These are phyloP conservation scores for Ulvella scutata DNA, from an alignment of 139 green algal genomes.

Conservation along the genomic window DNA sequence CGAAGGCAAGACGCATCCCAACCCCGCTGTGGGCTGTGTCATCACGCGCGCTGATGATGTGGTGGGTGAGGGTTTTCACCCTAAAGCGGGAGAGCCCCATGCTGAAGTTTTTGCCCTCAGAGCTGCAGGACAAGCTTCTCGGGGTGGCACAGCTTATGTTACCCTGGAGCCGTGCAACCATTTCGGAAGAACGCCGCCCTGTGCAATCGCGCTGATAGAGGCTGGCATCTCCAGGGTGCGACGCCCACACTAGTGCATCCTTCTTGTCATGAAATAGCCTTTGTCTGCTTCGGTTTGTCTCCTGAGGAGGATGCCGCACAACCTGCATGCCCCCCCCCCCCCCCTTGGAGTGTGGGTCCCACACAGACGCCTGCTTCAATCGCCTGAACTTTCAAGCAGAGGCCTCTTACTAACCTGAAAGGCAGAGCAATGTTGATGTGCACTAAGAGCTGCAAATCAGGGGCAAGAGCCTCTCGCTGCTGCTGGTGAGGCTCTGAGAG, in stretches of 20 bases:
- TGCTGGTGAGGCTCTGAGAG: neutral
- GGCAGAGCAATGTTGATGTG: neutral
- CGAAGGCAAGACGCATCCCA: slow-evolving; percentile 74
- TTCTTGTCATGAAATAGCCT: too few relatives aligned
- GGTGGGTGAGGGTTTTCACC: slow-evolving; percentile 90
- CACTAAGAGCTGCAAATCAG: neutral
- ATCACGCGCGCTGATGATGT: slow-evolving; percentile 68
- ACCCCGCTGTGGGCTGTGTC: slow-evolving; percentile 92
- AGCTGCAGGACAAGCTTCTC: slow-evolving; percentile 46
- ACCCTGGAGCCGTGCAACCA: slow-evolving; percentile 98
- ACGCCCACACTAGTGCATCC: neutral
- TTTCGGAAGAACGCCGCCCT: slow-evolving; percentile 86
- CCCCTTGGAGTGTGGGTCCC: neutral
- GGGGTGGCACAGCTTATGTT: slow-evolving; percentile 91
- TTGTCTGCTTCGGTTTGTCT: too few relatives aligned
- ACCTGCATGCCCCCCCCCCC: neutral
- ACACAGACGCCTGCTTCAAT: neutral
- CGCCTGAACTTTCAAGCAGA: neutral
- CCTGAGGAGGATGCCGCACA: neutral
- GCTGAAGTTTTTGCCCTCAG: slow-evolving; percentile 93
- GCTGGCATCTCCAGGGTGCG: slow-evolving; percentile 52
- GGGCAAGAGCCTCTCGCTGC: neutral
- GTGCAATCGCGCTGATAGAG: slow-evolving; percentile 71
- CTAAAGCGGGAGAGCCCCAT: slow-evolving; percentile 86
- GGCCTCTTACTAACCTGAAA: neutral